Evolutionary conservation across 306 rosid species (phyloP).

Genomic region (Rosa chinensis): DNA sequence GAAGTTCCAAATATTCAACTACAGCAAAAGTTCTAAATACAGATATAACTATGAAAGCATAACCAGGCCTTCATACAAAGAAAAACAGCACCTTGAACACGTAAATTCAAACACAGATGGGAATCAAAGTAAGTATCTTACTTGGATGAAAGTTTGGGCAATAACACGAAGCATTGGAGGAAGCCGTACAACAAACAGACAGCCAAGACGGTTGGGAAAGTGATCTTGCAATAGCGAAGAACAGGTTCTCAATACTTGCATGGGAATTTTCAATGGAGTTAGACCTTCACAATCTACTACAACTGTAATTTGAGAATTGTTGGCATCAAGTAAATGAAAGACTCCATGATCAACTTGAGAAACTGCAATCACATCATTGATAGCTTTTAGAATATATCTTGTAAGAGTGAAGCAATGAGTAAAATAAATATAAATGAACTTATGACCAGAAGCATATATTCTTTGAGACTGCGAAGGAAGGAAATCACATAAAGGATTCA

Average conservation of each 20-base stretch:
- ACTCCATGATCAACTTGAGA: slow-evolving; percentile 92
- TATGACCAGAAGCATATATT: background rate
- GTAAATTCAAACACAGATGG: background rate
- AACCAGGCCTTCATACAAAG: too few species aligned
- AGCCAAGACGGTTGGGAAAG: slow-evolving; percentile 92
- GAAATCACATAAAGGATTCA: background rate
- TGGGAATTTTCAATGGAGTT: slow-evolving; percentile 83
- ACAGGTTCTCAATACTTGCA: slow-evolving; percentile 81
- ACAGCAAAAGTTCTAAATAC: background rate
- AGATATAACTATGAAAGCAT: background rate
- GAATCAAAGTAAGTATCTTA: slow-evolving; percentile 32
- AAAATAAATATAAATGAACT: background rate
- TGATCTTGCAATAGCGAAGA: slow-evolving; percentile 89
- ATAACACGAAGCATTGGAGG: slow-evolving; percentile 83
- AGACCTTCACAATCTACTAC: slow-evolving; percentile 95
- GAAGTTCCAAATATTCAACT: background rate
- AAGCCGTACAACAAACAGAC: slow-evolving; percentile 76
- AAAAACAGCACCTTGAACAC: too few species aligned
- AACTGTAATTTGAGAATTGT: slow-evolving; percentile 72
- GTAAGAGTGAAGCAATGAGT: slow-evolving; percentile 16
- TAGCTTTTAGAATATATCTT: slow-evolving; percentile 26
- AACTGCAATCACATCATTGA: slow-evolving; percentile 57
- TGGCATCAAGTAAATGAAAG: slow-evolving; percentile 60
- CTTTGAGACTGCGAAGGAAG: background rate
- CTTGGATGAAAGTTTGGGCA: slow-evolving; percentile 85